Conservation (phyloP, 805 yeast species). For the Saturnispora diversa region DNA sequence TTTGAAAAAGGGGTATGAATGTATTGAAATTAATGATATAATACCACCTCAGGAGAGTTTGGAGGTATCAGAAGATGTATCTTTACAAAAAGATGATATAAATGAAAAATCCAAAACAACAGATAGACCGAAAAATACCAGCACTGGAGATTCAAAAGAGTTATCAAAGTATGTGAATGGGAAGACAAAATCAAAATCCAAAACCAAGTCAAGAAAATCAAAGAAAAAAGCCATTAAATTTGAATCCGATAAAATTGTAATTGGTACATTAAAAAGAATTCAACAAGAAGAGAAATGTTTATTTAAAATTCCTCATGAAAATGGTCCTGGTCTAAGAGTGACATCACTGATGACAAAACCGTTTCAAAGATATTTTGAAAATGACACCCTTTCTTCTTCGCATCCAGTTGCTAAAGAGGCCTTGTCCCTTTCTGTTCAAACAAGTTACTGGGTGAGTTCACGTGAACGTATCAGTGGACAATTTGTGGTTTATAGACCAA, state of each 20-base stretch:
- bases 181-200: neutral
- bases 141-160: neutral
- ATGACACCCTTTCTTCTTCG: constrained; percentile 62
- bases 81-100: neutral
- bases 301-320: constrained; percentile 83
- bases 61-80: constrained; percentile 11
- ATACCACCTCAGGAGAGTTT: constrained; percentile 15
- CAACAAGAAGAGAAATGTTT: constrained; percentile 14
- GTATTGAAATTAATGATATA: constrained; percentile 29
- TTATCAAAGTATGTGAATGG: neutral
- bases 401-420: constrained; percentile 70
- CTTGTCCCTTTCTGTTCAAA: constrained; percentile 62
- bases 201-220: neutral
- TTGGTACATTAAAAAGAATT: constrained; percentile 11
- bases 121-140: neutral
- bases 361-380: constrained; percentile 63
- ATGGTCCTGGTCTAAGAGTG: constrained; percentile 67
- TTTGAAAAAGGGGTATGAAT: constrained; percentile 22
- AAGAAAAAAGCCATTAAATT: constrained; percentile 2
- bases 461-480: constrained; percentile 79
- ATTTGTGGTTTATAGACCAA: constrained; percentile 56
- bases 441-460: constrained; percentile 90
- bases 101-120: neutral
- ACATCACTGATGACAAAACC: constrained; percentile 72
- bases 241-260: constrained; percentile 16